These are phyloP conservation scores for Phanerodontia chrysosporium DNA, from an alignment of 768 basidiomycete genomes.

Conservation along the genomic window DNA sequence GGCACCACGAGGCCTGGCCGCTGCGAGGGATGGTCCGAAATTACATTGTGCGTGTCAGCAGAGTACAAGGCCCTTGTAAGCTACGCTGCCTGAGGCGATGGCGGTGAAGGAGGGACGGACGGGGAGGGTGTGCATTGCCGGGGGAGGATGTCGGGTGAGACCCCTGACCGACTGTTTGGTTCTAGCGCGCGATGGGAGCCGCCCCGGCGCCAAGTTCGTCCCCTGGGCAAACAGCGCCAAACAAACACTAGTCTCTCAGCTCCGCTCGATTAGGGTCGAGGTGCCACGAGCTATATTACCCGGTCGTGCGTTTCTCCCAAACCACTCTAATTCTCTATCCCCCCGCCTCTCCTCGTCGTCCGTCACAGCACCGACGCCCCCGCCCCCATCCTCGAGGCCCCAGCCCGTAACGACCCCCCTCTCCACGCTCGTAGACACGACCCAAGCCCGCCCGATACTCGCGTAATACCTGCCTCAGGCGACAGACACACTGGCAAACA, in stretches of 20 bases:
- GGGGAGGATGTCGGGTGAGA: not conserved
- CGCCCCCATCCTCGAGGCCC: not conserved
- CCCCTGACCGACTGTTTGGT: not conserved
- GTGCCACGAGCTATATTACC: constrained; percentile 7
- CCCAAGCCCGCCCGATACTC: not conserved
- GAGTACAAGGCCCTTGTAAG: not conserved
- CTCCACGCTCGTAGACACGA: not conserved
- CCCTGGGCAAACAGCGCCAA: not conserved
- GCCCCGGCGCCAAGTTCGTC: not conserved
- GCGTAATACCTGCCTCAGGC: constrained; percentile 4
- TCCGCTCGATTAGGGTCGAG: constrained; percentile 1
- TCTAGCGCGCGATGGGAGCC: not conserved
- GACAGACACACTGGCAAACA: constrained; percentile 5
- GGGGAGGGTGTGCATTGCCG: not conserved
- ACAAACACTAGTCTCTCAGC: not conserved
- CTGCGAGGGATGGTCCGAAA: not conserved
- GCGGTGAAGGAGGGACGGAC: not conserved
- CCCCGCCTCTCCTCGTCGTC: constrained; percentile 4
- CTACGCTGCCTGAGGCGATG: not conserved
- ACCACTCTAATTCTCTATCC: constrained; percentile 2
- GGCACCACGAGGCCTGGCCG: not conserved
- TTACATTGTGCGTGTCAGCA: not conserved
- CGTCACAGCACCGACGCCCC: constrained; percentile 9
- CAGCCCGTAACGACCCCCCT: not conserved
- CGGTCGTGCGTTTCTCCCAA: not conserved